Percentiles rank a stretch among this genome's conserved stretches.
phyloP scores from a whole-genome alignment of 352 stramenopile species.

The Globisporangium lucens region DNA sequence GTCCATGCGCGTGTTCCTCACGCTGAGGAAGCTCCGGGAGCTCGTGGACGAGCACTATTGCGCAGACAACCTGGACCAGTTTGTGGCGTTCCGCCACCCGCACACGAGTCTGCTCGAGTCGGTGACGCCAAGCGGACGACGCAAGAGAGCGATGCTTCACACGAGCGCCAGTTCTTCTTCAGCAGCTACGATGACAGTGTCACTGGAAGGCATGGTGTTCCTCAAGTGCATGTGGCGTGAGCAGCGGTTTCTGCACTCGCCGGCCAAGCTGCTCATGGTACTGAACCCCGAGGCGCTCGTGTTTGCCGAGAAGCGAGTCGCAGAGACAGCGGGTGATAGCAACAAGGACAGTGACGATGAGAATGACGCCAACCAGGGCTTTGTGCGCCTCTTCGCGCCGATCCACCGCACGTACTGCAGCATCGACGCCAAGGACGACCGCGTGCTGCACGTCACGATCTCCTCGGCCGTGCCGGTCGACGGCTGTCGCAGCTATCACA shows the following conservation, averaged over 20 bases:
- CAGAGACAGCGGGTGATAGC: slow-evolving; percentile 6
- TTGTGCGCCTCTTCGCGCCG: slow-evolving; percentile 63
- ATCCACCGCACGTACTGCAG: slow-evolving; percentile 73
- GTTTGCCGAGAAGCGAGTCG: slow-evolving; percentile 44
- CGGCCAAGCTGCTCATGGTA: slow-evolving; percentile 59
- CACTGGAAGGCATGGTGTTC: slow-evolving; percentile 67
- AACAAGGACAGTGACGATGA: slow-evolving; percentile 17
- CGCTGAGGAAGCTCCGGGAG: slow-evolving; percentile 47
- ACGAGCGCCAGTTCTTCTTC: background rate
- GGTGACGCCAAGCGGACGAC: slow-evolving; percentile 1
- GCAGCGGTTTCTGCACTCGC: slow-evolving; percentile 65
- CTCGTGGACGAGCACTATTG: slow-evolving; percentile 44
- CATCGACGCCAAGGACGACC: slow-evolving; percentile 65
- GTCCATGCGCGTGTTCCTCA: slow-evolving; percentile 67
- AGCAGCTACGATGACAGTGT: slow-evolving; percentile 11
- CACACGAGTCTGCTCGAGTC: slow-evolving; percentile 49
- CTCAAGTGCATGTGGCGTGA: slow-evolving; percentile 75
- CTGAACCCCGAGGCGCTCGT: slow-evolving; percentile 74
- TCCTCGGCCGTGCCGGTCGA: slow-evolving; percentile 50
- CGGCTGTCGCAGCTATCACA: slow-evolving; percentile 59
- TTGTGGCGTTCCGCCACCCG: slow-evolving; percentile 55
- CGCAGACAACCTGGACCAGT: slow-evolving; percentile 45
- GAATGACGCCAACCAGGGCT: slow-evolving; percentile 25
- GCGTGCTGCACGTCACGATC: slow-evolving; percentile 67
- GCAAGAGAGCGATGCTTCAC: slow-evolving; percentile 8